phyloP scores from a whole-genome alignment of 257 asterid genomes.

The Gardenia jasminoides region DNA sequence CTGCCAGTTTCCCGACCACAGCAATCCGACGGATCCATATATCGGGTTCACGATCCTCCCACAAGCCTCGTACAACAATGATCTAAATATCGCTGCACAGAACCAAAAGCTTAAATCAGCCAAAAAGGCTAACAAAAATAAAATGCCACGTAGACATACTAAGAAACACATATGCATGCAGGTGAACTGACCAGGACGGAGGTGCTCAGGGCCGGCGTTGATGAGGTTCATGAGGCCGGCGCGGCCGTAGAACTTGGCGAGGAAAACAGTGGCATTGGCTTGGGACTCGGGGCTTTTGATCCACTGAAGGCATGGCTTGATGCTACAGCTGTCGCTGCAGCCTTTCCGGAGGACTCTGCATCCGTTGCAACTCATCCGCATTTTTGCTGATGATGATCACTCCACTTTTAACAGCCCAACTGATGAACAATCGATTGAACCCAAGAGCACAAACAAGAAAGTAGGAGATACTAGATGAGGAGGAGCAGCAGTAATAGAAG shows the following conservation, averaged over 20 bases:
- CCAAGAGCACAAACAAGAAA: too few species aligned
- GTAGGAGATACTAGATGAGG: too few species aligned
- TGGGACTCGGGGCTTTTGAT: conserved; percentile 62
- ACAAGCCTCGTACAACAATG: conserved; percentile 77
- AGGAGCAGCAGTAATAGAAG: too few species aligned
- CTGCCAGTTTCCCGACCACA: conserved; percentile 83
- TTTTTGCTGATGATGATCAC: conserved; percentile 11
- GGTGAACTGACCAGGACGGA: conserved; percentile 60
- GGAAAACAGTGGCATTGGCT: conserved; percentile 82
- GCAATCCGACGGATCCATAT: conserved; percentile 74
- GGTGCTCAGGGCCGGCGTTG: conserved; percentile 67
- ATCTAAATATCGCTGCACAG: conserved; percentile 62
- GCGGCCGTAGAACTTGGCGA: conserved; percentile 89
- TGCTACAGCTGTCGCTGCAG: conserved; percentile 69
- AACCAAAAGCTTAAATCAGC: background rate
- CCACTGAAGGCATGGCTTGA: conserved; percentile 80
- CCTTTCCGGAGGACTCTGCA: conserved; percentile 84
- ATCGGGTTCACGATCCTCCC: conserved; percentile 85
- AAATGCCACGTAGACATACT: background rate
- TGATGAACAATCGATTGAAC: too few species aligned
- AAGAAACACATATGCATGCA: background rate
- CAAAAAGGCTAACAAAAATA: background rate
- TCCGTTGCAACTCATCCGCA: conserved; percentile 89
- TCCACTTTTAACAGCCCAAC: background rate
- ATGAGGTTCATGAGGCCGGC: conserved; percentile 82